A percentile compares a stretch with the other conserved stretches of the same genome.
phyloP scores from a whole-genome alignment of 441 rosid species.

The Populus hybrid region DNA sequence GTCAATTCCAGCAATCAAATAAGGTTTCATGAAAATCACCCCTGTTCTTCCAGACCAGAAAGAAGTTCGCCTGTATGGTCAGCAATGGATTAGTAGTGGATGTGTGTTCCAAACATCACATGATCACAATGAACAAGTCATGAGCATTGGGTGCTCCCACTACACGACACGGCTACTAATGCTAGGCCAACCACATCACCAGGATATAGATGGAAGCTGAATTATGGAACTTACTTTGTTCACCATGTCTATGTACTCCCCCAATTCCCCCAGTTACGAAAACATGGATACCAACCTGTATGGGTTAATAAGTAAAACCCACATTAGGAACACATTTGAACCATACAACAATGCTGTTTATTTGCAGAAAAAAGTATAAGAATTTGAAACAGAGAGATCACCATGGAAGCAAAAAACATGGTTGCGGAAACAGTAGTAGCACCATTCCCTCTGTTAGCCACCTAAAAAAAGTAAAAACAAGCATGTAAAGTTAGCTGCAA shows the following conservation, averaged over 20 bases:
- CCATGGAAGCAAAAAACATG: slow-evolving; percentile 85
- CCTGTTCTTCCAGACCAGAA: not conserved
- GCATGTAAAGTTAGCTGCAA: not conserved
- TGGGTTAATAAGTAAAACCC: slow-evolving; percentile 5
- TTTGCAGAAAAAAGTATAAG: not conserved
- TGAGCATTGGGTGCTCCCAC: not conserved
- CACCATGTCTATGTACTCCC: slow-evolving; percentile 88
- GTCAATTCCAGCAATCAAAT: slow-evolving; percentile 5
- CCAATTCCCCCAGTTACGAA: slow-evolving; percentile 94
- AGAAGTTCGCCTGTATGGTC: not conserved
- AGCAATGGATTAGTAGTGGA: not conserved
- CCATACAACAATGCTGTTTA: not conserved
- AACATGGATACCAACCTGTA: slow-evolving; percentile 84
- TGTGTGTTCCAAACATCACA: not conserved
- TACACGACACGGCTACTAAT: not conserved
- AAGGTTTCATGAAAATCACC: not conserved
- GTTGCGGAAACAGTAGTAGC: slow-evolving; percentile 22
- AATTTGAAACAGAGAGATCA: slow-evolving; percentile 17
- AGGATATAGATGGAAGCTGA: slow-evolving; percentile 7
- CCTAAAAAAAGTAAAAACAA: not conserved
- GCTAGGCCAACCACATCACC: not conserved
- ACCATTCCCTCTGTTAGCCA: not conserved
- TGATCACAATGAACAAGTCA: not conserved
- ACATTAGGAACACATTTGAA: not conserved
- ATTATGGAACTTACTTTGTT: slow-evolving; percentile 49